These are phyloP conservation scores for Colletotrichum viniferum DNA, from an alignment of 2,329 filamentous ascomycete species.

Conservation along the genomic window DNA sequence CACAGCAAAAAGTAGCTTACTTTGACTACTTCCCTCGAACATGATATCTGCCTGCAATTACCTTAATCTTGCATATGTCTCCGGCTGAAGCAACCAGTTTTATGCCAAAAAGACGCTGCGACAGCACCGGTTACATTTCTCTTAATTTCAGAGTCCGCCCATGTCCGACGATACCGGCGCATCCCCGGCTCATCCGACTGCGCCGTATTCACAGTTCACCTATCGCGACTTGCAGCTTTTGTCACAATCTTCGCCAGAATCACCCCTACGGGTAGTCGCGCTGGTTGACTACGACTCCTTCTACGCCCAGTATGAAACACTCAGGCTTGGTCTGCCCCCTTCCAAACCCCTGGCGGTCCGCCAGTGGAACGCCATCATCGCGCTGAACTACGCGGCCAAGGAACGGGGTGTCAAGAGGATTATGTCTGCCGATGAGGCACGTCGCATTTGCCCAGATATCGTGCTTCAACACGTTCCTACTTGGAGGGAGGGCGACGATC, in stretches of 20 bases:
- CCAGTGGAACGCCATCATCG: slow-evolving; percentile 7
- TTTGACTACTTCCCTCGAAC: not conserved
- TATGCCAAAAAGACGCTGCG: not conserved
- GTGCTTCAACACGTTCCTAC: not conserved
- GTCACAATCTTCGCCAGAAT: not conserved
- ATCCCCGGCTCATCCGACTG: not conserved
- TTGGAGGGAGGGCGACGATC: not conserved
- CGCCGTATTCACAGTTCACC: not conserved
- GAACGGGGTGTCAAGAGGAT: not conserved
- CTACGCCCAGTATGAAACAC: not conserved
- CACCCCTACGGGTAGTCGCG: not conserved
- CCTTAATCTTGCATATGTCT: not conserved
- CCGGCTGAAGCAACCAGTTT: not conserved
- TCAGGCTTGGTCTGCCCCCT: slow-evolving; percentile 46
- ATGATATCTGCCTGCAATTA: not conserved
- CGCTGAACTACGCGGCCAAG: not conserved
- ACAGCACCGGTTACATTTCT: not conserved
- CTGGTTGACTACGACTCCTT: not conserved
- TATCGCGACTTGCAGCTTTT: not conserved
- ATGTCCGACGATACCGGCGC: not conserved
- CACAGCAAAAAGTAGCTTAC: not conserved
- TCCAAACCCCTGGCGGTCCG: not conserved
- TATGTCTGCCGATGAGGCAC: not conserved
- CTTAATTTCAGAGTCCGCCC: not conserved
- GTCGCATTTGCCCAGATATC: not conserved